A percentile compares a stretch with the other conserved stretches of the same genome.
Conservation (phyloP, 1,284 basidiomycete species). For the Mrakiaceae sp. region DNA sequence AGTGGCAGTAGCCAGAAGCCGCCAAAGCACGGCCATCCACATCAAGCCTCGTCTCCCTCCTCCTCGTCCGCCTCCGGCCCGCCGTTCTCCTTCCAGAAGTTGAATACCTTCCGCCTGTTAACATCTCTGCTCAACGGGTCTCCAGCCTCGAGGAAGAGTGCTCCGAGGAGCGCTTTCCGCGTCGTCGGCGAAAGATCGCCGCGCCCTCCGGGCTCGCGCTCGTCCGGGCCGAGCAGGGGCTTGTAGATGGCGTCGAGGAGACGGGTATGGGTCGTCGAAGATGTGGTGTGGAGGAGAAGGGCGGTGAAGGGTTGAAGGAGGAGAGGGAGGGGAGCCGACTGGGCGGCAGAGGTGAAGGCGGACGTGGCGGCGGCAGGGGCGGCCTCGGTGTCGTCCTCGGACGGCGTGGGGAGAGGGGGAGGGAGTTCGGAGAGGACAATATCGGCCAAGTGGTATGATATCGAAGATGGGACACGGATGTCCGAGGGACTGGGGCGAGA, state of each 20-base stretch:
- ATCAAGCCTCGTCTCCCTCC: not conserved
- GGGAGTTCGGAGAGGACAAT: slow-evolving; percentile 86
- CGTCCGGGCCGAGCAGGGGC: slow-evolving; percentile 22
- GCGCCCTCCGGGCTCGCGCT: slow-evolving; percentile 25
- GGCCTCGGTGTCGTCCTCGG: not conserved
- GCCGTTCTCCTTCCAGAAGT: slow-evolving; percentile 52
- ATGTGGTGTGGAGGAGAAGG: slow-evolving; percentile 30
- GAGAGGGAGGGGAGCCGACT: slow-evolving; percentile 21
- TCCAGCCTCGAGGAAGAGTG: slow-evolving; percentile 64
- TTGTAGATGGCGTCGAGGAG: slow-evolving; percentile 27
- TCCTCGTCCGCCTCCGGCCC: slow-evolving; percentile 32
- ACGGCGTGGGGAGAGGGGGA: slow-evolving; percentile 42
- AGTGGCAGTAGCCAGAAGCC: not conserved
- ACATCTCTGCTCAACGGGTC: slow-evolving; percentile 58
- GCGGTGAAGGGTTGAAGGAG: slow-evolving; percentile 31
- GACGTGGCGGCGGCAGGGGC: not conserved
- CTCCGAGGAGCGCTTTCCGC: slow-evolving; percentile 49
- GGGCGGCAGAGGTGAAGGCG: slow-evolving; percentile 13
- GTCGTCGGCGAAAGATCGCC: slow-evolving; percentile 37
- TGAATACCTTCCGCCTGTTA: slow-evolving; percentile 71
- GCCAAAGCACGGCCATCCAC: not conserved
- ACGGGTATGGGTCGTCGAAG: slow-evolving; percentile 28
- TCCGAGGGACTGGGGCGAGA: slow-evolving; percentile 50
- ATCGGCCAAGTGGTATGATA: slow-evolving; percentile 78
- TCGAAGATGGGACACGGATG: slow-evolving; percentile 59